These are phyloP conservation scores for Patellifolia procumbens DNA, from an alignment of 179 eudicot species.

Conservation along the genomic window DNA sequence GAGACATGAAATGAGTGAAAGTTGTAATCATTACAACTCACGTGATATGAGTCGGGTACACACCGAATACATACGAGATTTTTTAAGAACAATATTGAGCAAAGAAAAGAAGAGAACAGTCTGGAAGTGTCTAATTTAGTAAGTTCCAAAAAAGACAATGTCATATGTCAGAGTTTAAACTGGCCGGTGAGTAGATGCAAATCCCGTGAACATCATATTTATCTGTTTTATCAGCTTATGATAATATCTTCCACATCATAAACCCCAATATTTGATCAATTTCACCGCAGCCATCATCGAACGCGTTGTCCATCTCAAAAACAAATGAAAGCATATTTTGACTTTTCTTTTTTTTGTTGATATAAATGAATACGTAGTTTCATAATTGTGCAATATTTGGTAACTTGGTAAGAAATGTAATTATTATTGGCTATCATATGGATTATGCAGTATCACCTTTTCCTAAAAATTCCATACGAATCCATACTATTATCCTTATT, in stretches of 20 bases:
- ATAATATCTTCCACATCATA: background rate
- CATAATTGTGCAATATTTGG: background rate
- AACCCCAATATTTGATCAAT: background rate
- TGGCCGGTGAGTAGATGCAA: background rate
- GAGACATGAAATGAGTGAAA: no score
- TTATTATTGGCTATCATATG: no score
- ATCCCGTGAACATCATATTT: no score
- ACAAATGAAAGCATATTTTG: background rate
- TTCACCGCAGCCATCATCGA: background rate
- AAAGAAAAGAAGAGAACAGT: background rate
- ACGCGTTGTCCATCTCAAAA: background rate
- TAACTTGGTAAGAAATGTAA: background rate
- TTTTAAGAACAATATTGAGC: no score
- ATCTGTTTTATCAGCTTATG: no score
- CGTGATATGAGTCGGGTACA: no score
- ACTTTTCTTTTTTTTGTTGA: background rate
- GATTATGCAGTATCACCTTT: no score
- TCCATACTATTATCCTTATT: no score
- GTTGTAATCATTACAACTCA: no score
- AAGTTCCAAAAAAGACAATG: background rate
- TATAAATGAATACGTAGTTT: background rate
- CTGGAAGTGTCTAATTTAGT: background rate
- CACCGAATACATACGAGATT: no score
- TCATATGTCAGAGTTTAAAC: background rate
- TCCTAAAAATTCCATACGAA: no score